A percentile compares a stretch with the other conserved stretches of the same genome.
phyloP scores from a whole-genome alignment of 2,329 filamentous ascomycete genomes.

The Hypoxylon sp. region DNA sequence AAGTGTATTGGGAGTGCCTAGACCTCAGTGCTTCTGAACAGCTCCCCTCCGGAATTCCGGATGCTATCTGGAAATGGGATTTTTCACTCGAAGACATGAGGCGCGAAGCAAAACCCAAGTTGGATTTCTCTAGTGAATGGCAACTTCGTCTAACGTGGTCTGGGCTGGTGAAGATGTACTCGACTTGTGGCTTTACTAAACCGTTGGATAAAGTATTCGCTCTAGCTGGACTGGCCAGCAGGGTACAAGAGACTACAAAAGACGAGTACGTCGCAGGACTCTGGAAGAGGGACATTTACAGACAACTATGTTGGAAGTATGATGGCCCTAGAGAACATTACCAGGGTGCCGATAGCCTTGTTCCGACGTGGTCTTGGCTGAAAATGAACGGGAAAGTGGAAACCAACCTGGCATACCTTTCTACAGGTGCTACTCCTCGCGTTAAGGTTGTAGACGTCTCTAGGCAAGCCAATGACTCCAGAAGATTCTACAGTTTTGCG shows the following conservation, averaged over 20 bases:
- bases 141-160: background rate
- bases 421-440: background rate
- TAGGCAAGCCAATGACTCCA: background rate
- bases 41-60: background rate
- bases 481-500: background rate
- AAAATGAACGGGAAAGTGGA: background rate
- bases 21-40: background rate
- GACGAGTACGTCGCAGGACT: background rate
- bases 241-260: background rate
- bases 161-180: background rate
- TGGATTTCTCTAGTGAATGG: background rate
- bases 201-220: background rate
- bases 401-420: background rate
- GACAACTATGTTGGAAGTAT: background rate
- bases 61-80: background rate
- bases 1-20: background rate
- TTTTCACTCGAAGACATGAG: background rate
- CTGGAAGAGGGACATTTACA: background rate
- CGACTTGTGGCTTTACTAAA: background rate
- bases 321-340: background rate
- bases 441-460: background rate
- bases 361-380: slow-evolving; percentile 1
- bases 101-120: background rate
- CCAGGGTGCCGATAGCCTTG: background rate
- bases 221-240: background rate